Conservation (phyloP, 1,284 basidiomycete genomes). For the Boletus smithii region DNA sequence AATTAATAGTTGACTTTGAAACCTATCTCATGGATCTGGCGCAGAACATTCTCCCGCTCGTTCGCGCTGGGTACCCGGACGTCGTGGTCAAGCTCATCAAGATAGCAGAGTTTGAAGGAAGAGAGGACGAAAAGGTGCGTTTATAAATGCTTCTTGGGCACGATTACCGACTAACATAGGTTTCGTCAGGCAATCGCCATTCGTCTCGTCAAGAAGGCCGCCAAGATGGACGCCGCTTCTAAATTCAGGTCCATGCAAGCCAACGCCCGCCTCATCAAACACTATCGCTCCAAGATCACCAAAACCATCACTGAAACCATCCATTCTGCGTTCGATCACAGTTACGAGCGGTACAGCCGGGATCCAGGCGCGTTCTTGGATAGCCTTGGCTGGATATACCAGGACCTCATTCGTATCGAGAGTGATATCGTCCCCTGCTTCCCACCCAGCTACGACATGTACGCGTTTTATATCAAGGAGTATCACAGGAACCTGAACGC, state of each 20-base stretch:
- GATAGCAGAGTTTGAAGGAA: slow-evolving; percentile 90
- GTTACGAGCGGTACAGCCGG: slow-evolving; percentile 59
- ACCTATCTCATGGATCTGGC: slow-evolving; percentile 81
- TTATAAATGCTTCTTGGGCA: neutral
- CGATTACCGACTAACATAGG: neutral
- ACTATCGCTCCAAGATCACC: slow-evolving; percentile 90
- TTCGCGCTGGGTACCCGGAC: slow-evolving; percentile 74
- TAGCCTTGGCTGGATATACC: slow-evolving; percentile 86
- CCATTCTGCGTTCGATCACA: slow-evolving; percentile 68
- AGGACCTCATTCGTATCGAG: slow-evolving; percentile 90
- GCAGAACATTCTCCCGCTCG: slow-evolving; percentile 75
- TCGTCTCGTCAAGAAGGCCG: slow-evolving; percentile 89
- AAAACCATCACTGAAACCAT: slow-evolving; percentile 81
- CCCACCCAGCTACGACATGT: slow-evolving; percentile 89
- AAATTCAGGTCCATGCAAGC: slow-evolving; percentile 92
- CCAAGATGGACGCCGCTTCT: slow-evolving; percentile 83
- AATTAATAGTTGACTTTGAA: slow-evolving; percentile 82
- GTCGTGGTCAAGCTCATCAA: slow-evolving; percentile 92
- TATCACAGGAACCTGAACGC: slow-evolving; percentile 90
- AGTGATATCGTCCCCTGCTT: slow-evolving; percentile 87
- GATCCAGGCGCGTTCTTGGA: slow-evolving; percentile 77
- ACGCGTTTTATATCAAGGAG: slow-evolving; percentile 79
- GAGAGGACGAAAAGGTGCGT: slow-evolving; percentile 89
- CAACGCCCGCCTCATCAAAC: slow-evolving; percentile 91
- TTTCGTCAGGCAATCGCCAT: slow-evolving; percentile 78